Base-by-base conservation (phyloP, 345 rosid species). In the Trapa bicornis region DNA sequence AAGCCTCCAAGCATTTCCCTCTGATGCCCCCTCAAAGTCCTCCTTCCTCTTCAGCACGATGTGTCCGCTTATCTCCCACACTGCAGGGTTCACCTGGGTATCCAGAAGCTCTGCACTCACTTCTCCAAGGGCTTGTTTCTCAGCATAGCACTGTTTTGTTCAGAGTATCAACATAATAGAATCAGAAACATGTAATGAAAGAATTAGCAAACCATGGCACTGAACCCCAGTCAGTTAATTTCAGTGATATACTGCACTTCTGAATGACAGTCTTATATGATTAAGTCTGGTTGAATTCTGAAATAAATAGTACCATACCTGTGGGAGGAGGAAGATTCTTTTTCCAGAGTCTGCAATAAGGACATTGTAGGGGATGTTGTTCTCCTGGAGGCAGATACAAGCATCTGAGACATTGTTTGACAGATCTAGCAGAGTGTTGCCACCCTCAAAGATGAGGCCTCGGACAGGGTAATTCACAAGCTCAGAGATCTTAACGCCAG, bases 41-140 rank as follows among this genome's bases (percentile, higher is more conserved):
- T 85, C 77, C 84, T 80, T 94, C 83, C 91, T 87, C 83, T 94
- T 91, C 54, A 94, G 68, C 70, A 94, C 99, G 78, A 94, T 91
- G 69, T 94, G 99, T 16, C 99, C 99, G 54, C 97, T 91, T 17
- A 94, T 94, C 68, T 94, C 97, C 97, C 97, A 91, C 45, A 94
- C 99, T 3, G 99, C 99, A 68, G 97, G 97, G 76, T 91, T 94
- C 78, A 94, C 99, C 72, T 94, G 97, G 15, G 99, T 94, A 60
- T 94, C 97, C 67, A 91, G 79, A 52, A 94, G 79, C 77, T 87
- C 83, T 0, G 82, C 35, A 72, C 88, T 86, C 67, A 94, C 97
- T 78, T 87, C 96, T 47, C 97, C 97, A 38, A 91, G 82, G 64
- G 99, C 99, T 74, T 91, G 97, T 72, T 89, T 94, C 89, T 91